Evolutionary conservation across 139 green algal genomes (phyloP), one percentile per base, ranked within the genome.

Genomic region (Tetradesmus obliquus): DNA sequence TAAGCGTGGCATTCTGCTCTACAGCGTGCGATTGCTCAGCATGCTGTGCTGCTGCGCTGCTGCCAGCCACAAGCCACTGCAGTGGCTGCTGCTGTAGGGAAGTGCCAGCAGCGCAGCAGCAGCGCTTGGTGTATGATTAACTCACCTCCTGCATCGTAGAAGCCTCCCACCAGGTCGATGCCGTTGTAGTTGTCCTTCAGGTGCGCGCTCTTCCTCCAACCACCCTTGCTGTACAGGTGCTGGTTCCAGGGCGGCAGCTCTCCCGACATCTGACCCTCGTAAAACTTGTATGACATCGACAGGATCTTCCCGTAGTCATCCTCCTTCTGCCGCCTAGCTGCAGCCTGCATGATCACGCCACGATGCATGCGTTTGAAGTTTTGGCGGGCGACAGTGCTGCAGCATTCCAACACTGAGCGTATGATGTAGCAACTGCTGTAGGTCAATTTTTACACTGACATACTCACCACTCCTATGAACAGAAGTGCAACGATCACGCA

Each of bases 141-240:
- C 92, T 54, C 58, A 93, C 90, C 95, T 74, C 95, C 95, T 24
- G 92, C 93, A 88, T 97, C 95, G 83, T 97, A 96, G 89, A 93
- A 97, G 45, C 94, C 94, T 24, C 94, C 94, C 2, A 72, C 54
- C 24, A 97, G 91, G 83, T 95, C 89, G 13, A 92, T 79, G 54
- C 93, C 94, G n/a, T 91, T 91, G 66, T 72, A 79, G 22, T 86
- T 90, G 58, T 94, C 92, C 3, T 92, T 79, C n/a, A 93, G n/a
- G 45, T 90, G 91, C 5, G 86, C 81, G 6, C 32, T 60, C 69
- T 85, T 84, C 55, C 69, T 89, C 53, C 54, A 92, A 45, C 90
- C 90, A 57, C 86, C 86, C n/a, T 76, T 84, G 12, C 22, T 74
- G 82, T 84, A 79, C 54, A 81, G n/a, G 13, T 82, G 66, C 19